phyloP scores from a whole-genome alignment of 495 filamentous ascomycete genomes.

The Penicillium nucicola region DNA sequence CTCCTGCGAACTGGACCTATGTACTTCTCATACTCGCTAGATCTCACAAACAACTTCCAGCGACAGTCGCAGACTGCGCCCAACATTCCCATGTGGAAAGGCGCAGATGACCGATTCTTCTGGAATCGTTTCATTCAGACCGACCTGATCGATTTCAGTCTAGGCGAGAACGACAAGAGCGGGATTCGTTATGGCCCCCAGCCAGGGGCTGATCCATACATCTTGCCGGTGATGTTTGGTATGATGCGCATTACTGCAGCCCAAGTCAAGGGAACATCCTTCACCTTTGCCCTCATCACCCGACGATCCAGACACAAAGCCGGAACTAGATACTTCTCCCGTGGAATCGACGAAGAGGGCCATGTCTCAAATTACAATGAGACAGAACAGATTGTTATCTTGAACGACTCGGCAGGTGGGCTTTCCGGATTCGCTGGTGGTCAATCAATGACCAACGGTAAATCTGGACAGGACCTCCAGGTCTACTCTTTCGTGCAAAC shows the following conservation, averaged over 20 bases:
- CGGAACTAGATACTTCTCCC: conserved; percentile 90
- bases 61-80: conserved; percentile 72
- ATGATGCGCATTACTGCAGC: conserved; percentile 86
- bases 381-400: conserved; percentile 84
- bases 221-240: conserved; percentile 90
- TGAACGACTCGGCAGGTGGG: conserved; percentile 74
- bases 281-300: conserved; percentile 86
- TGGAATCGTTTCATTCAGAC: conserved; percentile 94
- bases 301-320: conserved; percentile 80
- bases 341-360: conserved; percentile 89
- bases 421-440: conserved; percentile 80
- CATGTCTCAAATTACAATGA: conserved; percentile 97
- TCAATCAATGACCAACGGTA: conserved; percentile 68
- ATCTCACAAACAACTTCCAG: conserved; percentile 94
- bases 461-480: conserved; percentile 72
- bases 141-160: conserved; percentile 84
- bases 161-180: conserved; percentile 38
- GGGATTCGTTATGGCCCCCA: conserved; percentile 61
- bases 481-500: conserved; percentile 94
- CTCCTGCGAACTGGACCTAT: conserved; percentile 81
- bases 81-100: conserved; percentile 76
- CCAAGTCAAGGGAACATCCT: conserved; percentile 70
- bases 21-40: conserved; percentile 97
- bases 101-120: conserved; percentile 96
- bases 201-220: conserved; percentile 82